Evolutionary conservation across 1,139 yeast genomes (phyloP).

Genomic region (Hansenula sp.): DNA sequence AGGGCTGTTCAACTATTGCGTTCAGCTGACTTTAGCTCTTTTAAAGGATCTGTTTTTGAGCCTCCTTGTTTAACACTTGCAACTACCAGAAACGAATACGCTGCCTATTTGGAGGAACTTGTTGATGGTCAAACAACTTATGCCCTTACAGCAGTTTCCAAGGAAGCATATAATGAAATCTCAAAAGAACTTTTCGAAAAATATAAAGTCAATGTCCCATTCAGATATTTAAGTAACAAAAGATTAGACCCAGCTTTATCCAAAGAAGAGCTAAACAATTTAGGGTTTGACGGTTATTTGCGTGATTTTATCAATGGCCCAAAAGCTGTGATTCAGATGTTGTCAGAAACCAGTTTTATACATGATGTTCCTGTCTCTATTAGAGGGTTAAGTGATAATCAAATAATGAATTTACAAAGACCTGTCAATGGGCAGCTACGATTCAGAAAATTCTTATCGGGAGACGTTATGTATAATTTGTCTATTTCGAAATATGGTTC

Average conservation of each 20-base stretch:
- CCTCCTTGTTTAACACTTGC: conserved; percentile 74
- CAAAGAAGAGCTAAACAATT: conserved; percentile 31
- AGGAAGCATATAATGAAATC: conserved; percentile 40
- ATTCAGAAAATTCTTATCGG: conserved; percentile 57
- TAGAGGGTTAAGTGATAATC: conserved; percentile 35
- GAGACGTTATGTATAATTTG: conserved; percentile 47
- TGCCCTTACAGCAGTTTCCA: conserved; percentile 47
- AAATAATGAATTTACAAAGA: conserved; percentile 34
- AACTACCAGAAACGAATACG: conserved; percentile 44
- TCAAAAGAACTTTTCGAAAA: conserved; percentile 35
- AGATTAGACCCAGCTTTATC: conserved; percentile 26
- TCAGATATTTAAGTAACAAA: conserved; percentile 37
- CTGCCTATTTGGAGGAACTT: conserved; percentile 53
- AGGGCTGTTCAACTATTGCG: conserved; percentile 36
- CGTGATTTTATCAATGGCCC: conserved; percentile 77
- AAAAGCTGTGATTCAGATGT: conserved; percentile 64
- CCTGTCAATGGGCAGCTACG: conserved; percentile 36
- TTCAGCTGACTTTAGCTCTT: conserved; percentile 29
- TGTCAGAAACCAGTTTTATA: conserved; percentile 55
- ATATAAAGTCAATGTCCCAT: conserved; percentile 34
- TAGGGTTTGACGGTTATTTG: conserved; percentile 80
- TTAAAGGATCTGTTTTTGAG: conserved; percentile 48
- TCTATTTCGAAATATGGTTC: conserved; percentile 56
- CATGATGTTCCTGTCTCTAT: conserved; percentile 62
- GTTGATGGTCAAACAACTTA: conserved; percentile 50